Evolutionary conservation across 129 eudicot genomes (phyloP), one percentile per base, ranked within the genome.

Genomic region (Logfia minima): DNA sequence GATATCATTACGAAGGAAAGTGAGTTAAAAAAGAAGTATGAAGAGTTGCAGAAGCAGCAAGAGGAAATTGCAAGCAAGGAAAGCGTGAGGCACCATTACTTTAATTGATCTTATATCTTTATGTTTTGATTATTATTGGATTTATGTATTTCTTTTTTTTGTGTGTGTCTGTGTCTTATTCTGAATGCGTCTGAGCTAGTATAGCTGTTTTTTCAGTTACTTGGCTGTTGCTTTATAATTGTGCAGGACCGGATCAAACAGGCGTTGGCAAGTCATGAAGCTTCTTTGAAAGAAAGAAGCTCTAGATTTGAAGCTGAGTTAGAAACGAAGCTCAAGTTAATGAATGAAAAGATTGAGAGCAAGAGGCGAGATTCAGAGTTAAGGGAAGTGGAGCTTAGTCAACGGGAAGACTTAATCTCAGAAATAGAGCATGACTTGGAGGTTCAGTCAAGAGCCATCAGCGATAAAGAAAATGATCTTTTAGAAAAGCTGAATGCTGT

Each of bases 351-450:
- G 67, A 83, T 91, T 53, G 89, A 89, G 81, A 75, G 67, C 79
- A 94, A 83, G 81, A 91, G 97, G 80, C 89, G 97, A 64, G 89
- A 85, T 66, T 92, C 96, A 87, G 99, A 94, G 81, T 85, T 94
- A 82, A 86, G 85, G 76, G 99, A 94, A 72, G 81, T 94, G 72
- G 96, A 94, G 84, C 71, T 94, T 52, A 84, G 76, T 83, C 96
- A 91, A 32, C 82, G 84, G 22, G 97, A 94, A 80, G 96, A 94
- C 58, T 37, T 79, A 19, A 78, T 94, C 2, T 43, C 76, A 0
- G 99, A 91, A 58, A 94, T 84, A 76, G 97, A 89, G 62, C 92
- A 84, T 29, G 94, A 89, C 22, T 80, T 87, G 80, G 96, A 89
- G 78, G 81, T 81, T 61, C 79, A 86, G 79, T 71, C 89, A 39